Evolutionary conservation across 2,329 filamentous ascomycete species (phyloP).

Genomic region (Albifimbria verrucaria): DNA sequence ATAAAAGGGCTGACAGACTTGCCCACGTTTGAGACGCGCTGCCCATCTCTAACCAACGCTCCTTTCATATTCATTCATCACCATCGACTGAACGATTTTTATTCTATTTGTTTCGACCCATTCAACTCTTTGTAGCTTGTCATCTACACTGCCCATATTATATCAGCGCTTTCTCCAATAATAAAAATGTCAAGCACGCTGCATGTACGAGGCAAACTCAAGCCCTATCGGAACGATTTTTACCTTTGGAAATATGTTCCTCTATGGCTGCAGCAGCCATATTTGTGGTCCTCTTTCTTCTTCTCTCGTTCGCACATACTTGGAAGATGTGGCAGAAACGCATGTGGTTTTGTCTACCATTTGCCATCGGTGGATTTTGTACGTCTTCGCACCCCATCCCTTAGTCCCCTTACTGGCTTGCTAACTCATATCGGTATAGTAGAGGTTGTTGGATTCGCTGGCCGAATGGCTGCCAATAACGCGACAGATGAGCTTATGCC

Average conservation of each 20-base stretch:
- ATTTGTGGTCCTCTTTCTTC: conserved; percentile 37
- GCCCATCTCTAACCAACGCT: too few species aligned
- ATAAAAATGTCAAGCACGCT: background rate
- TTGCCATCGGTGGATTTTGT: conserved; percentile 38
- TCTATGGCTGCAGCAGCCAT: conserved; percentile 38
- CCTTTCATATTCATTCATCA: too few species aligned
- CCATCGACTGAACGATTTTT: too few species aligned
- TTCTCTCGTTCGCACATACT: conserved; percentile 31
- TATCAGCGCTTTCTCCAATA: too few species aligned
- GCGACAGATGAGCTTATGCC: conserved; percentile 19
- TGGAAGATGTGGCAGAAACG: conserved; percentile 35
- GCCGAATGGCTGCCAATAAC: conserved; percentile 16
- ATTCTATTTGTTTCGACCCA: too few species aligned
- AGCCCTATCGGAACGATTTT: conserved; percentile 8
- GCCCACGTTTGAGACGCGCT: too few species aligned
- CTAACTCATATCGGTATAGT: conserved; percentile 30
- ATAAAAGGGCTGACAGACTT: too few species aligned
- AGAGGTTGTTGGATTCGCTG: conserved; percentile 31
- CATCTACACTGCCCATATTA: too few species aligned
- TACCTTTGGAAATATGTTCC: conserved; percentile 30
- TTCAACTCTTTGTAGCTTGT: too few species aligned
- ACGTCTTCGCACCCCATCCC: conserved; percentile 2
- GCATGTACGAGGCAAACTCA: background rate
- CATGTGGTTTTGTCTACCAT: conserved; percentile 42
- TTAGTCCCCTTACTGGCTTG: conserved; percentile 10